These are phyloP conservation scores for Rosa rugosa DNA, from an alignment of 306 rosid genomes.

Conservation along the genomic window DNA sequence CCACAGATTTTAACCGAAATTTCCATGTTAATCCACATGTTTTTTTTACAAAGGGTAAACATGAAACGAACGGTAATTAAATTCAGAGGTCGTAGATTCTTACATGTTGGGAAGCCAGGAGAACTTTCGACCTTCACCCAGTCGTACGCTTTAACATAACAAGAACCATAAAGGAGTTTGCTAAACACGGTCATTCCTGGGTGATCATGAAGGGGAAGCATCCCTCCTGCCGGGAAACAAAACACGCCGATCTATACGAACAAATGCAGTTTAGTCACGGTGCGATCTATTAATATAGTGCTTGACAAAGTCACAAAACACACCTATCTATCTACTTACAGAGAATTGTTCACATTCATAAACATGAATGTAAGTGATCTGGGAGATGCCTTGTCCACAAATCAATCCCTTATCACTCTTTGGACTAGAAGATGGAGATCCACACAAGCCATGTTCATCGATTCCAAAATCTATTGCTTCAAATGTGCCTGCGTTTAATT, in stretches of 20 bases:
- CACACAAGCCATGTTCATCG: conserved; percentile 38
- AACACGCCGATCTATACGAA: conserved; percentile 57
- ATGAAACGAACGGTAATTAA: not conserved
- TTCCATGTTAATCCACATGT: not conserved
- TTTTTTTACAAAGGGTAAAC: not conserved
- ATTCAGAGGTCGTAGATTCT: not conserved
- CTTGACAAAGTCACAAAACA: not conserved
- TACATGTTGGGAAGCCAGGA: conserved; percentile 40
- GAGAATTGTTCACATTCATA: conserved; percentile 60
- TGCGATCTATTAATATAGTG: not conserved
- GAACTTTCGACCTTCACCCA: conserved; percentile 44
- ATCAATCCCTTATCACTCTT: conserved; percentile 31
- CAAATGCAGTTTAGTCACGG: not conserved
- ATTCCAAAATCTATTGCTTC: conserved; percentile 58
- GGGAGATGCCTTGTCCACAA: conserved; percentile 38
- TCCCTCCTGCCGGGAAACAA: conserved; percentile 54
- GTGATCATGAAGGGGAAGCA: conserved; percentile 70
- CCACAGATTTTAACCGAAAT: not conserved
- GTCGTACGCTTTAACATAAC: conserved; percentile 54
- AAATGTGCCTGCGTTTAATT: conserved; percentile 32
- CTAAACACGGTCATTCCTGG: conserved; percentile 73
- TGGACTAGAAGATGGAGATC: conserved; percentile 35
- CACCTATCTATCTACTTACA: conserved; percentile 25
- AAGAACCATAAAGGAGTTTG: conserved; percentile 57
- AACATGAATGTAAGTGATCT: conserved; percentile 60